Percentiles rank a stretch among this genome's conserved stretches.
Conservation (phyloP, 202 grass and related monocot genomes). For the Saccharum hybrid region DNA sequence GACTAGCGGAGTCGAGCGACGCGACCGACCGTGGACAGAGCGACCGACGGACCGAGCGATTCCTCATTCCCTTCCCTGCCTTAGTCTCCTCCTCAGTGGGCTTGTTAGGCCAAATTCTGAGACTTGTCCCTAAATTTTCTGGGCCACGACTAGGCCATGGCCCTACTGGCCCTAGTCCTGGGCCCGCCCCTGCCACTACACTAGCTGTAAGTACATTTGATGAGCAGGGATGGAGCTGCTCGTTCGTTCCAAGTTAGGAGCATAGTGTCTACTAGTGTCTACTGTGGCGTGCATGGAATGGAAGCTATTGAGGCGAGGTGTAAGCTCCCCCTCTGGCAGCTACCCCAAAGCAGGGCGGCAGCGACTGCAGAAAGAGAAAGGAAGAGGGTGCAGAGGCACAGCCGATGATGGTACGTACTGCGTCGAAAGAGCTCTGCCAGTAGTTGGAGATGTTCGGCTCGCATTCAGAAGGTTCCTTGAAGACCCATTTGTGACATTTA, state of each 20-base stretch:
- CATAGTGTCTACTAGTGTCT: background rate
- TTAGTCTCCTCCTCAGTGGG: too few species aligned
- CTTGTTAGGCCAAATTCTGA: too few species aligned
- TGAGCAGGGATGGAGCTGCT: slow-evolving; percentile 22
- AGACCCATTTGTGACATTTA: slow-evolving; percentile 99
- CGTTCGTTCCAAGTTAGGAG: background rate
- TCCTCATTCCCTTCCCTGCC: too few species aligned
- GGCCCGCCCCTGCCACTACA: background rate
- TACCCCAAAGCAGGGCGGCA: slow-evolving; percentile 21
- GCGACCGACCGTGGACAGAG: too few species aligned
- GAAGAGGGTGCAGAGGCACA: background rate
- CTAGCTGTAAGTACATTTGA: background rate
- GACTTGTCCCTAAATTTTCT: too few species aligned
- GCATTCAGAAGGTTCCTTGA: slow-evolving; percentile 99
- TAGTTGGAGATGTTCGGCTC: slow-evolving; percentile 98
- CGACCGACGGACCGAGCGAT: too few species aligned
- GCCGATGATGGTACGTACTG: slow-evolving; percentile 65
- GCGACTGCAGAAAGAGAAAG: slow-evolving; percentile 50
- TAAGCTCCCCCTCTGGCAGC: background rate
- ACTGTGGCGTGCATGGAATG: slow-evolving; percentile 3
- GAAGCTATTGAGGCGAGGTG: background rate
- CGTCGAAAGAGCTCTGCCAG: slow-evolving; percentile 99
- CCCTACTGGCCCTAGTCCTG: too few species aligned
- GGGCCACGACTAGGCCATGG: too few species aligned
- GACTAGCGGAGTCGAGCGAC: too few species aligned